Conservation (phyloP, 768 basidiomycete species). For the Termitomyces sp. region DNA sequence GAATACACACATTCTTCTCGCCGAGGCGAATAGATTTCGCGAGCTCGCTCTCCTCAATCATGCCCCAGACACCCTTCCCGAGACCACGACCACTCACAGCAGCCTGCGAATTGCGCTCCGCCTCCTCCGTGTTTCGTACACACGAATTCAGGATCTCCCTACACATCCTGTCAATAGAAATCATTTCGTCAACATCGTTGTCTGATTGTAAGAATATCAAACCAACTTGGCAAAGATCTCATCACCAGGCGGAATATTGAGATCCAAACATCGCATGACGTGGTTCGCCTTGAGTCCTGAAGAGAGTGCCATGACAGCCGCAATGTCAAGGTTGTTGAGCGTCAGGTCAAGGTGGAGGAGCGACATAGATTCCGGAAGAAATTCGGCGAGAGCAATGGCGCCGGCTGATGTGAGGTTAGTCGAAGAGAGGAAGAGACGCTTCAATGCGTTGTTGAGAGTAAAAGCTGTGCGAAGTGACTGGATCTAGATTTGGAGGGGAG, state of each 20-base stretch:
- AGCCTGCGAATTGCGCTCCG: constrained; percentile 38
- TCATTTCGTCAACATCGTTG: not conserved
- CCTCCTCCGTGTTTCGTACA: constrained; percentile 90
- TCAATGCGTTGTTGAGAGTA: constrained; percentile 86
- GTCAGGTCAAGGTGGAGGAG: constrained; percentile 92
- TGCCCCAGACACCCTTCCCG: constrained; percentile 72
- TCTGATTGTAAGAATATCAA: not conserved
- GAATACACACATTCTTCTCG: constrained; percentile 41
- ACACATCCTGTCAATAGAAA: constrained; percentile 48
- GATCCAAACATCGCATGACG: constrained; percentile 86
- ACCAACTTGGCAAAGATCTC: constrained; percentile 69
- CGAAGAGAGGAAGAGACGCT: constrained; percentile 85
- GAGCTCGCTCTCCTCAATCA: constrained; percentile 83
- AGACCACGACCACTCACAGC: constrained; percentile 41
- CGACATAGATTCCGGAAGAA: constrained; percentile 84
- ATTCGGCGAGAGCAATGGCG: constrained; percentile 94
- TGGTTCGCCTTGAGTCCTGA: constrained; percentile 81
- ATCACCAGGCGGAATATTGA: constrained; percentile 84
- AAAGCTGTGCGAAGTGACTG: constrained; percentile 90
- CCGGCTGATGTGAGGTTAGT: constrained; percentile 77
- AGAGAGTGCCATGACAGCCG: constrained; percentile 89
- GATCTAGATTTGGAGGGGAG: constrained; percentile 37
- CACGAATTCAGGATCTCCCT: constrained; percentile 88
- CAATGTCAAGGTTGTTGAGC: constrained; percentile 74
- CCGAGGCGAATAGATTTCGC: constrained; percentile 59